Evolutionary conservation across 768 basidiomycete species (phyloP).

Genomic region (Boletus bicolor): DNA sequence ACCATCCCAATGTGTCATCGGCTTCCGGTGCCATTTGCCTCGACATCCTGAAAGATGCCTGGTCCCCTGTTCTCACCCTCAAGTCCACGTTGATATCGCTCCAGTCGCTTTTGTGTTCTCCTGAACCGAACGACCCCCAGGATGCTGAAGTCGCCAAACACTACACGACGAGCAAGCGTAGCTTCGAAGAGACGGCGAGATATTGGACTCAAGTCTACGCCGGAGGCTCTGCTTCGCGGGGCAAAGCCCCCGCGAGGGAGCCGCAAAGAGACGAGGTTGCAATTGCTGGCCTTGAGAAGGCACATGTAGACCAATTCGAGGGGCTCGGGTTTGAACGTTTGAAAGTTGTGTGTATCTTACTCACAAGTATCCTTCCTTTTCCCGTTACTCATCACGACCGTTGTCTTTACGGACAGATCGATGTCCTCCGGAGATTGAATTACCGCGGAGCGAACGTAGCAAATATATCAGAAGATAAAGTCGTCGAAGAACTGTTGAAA

Average conservation of each 20-base stretch:
- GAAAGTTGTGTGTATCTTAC: constrained; percentile 71
- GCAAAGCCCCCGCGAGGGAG: constrained; percentile 31
- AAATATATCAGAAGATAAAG: constrained; percentile 76
- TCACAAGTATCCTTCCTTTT: not conserved
- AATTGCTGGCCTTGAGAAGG: constrained; percentile 77
- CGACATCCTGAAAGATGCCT: constrained; percentile 84
- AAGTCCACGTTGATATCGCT: constrained; percentile 95
- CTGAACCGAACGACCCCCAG: constrained; percentile 95
- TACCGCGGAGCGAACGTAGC: constrained; percentile 81
- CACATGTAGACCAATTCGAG: constrained; percentile 83
- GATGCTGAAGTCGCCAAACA: constrained; percentile 98
- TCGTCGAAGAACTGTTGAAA: constrained; percentile 85
- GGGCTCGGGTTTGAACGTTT: constrained; percentile 74
- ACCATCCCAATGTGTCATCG: constrained; percentile 94
- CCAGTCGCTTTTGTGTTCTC: constrained; percentile 88
- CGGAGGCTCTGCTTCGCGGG: constrained; percentile 56
- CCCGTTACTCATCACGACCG: constrained; percentile 1
- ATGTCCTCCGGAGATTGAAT: constrained; percentile 82
- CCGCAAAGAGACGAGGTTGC: constrained; percentile 47
- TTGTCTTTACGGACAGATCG: constrained; percentile 52
- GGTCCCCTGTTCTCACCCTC: constrained; percentile 92
- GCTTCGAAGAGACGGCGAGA: constrained; percentile 88
- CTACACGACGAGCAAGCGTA: constrained; percentile 80
- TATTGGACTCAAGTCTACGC: constrained; percentile 96
- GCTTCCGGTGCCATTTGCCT: constrained; percentile 94